Base-by-base conservation (phyloP, 139 green algal species). In the Closterium sp. region DNA sequence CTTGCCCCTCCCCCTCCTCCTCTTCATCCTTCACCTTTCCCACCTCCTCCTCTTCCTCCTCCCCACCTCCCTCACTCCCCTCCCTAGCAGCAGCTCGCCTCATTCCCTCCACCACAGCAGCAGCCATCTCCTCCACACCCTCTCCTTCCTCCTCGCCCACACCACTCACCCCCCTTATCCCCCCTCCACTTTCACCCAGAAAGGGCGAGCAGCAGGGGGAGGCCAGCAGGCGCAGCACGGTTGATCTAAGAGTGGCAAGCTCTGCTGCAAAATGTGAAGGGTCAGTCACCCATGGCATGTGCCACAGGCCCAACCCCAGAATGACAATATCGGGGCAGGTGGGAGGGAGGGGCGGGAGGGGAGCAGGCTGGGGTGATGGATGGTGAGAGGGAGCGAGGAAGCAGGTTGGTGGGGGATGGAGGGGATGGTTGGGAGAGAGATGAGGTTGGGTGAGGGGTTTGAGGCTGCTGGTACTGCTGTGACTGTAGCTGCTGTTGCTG, bases 251-350 rank as follows among this genome's bases (percentile, higher is more conserved):
- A 89, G 33, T n/a, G 4, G 66, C 31, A 43, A 89, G 55, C 9
- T 43, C 55, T 85, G 30, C 31, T 84, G 55, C 28, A 55, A 84
- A 89, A n/a, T 89, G 35, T 6, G 6, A 19, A 2, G 55, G 55
- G 55, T 91, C 87, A 4, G 87, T 91, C 8, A 83, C 35, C 87
- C 87, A 91, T 10, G 28, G 31, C 33, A 91, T 81, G 35, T 91
- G 87, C 87, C 87, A 91, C 33, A 91, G 35, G 33, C 32, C 35
- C 33, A 33, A 35, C 2, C 87, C 34, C 34, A 83, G 76, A 6
- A 91, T 83, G 10, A 91, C 28, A n/a, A 91, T 30, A 21, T 43
- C 33, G 2, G 87, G 87, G 28, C 87, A 91, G 19, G 33, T 25
- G 9, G 9, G 12, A 28, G 55, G 55, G 55, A 76, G 55, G 16